Conservation (phyloP, 352 stramenopile species). For the Albugo candida region DNA sequence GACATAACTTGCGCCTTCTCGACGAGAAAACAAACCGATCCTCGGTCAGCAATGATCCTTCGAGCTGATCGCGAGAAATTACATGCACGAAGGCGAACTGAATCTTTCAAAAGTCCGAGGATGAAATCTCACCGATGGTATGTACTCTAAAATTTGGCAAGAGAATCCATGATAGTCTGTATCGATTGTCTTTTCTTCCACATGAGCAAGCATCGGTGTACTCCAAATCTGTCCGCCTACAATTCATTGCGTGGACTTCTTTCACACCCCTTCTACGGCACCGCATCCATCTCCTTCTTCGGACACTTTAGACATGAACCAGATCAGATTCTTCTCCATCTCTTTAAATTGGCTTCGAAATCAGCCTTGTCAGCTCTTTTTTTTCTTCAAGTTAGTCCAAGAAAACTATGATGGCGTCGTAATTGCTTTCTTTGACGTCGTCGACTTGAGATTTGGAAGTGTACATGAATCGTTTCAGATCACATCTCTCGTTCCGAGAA, state of each 20-base stretch:
- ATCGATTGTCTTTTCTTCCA: no score
- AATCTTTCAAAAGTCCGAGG: conserved; percentile 30
- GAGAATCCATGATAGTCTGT: conserved; percentile 15
- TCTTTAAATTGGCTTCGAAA: conserved; percentile 97
- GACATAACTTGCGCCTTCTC: not conserved
- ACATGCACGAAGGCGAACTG: conserved; percentile 40
- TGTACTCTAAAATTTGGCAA: conserved; percentile 36
- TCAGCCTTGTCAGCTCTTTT: conserved; percentile 95
- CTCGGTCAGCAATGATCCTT: conserved; percentile 2
- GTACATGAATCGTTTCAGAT: conserved; percentile 94
- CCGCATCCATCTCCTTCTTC: conserved; percentile 42
- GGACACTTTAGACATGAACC: conserved; percentile 98
- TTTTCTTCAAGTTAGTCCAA: conserved; percentile 99
- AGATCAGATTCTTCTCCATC: conserved; percentile 95
- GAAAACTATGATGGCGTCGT: conserved; percentile 90
- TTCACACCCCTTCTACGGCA: conserved; percentile 41
- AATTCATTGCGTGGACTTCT: conserved; percentile 88
- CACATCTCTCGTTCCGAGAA: conserved; percentile 92
- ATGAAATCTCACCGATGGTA: conserved; percentile 14
- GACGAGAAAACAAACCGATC: not conserved
- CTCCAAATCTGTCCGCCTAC: conserved; percentile 20
- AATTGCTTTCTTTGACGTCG: conserved; percentile 80
- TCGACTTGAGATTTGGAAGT: conserved; percentile 89
- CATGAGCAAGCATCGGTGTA: no score
- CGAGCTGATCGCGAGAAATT: conserved; percentile 34